Conservation (phyloP, 495 filamentous ascomycete genomes). For the Daldinia concentrica region DNA sequence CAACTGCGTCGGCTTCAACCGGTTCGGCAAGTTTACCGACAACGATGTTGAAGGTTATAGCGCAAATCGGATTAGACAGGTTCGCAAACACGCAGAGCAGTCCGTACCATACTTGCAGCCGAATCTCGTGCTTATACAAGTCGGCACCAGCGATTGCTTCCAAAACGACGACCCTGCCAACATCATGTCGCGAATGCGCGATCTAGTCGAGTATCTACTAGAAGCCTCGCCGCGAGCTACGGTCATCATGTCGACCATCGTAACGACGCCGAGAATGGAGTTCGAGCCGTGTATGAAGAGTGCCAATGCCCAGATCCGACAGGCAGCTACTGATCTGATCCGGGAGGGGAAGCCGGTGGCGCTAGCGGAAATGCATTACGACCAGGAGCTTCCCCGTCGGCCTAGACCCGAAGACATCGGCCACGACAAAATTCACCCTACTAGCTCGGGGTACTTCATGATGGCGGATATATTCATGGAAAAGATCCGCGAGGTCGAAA, state of each 20-base stretch:
- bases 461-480: slow-evolving; percentile 57
- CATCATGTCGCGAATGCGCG: slow-evolving; percentile 41
- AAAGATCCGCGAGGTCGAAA: slow-evolving; percentile 48
- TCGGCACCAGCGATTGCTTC: slow-evolving; percentile 47
- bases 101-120: slow-evolving; percentile 41
- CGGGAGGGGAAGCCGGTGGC: slow-evolving; percentile 45
- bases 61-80: slow-evolving; percentile 39
- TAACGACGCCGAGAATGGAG: slow-evolving; percentile 38
- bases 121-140: slow-evolving; percentile 45
- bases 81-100: slow-evolving; percentile 34
- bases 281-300: slow-evolving; percentile 47
- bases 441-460: slow-evolving; percentile 56
- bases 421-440: slow-evolving; percentile 50
- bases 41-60: slow-evolving; percentile 46
- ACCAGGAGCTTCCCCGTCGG: slow-evolving; percentile 42
- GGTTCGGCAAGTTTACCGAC: slow-evolving; percentile 44
- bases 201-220: slow-evolving; percentile 39
- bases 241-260: slow-evolving; percentile 38
- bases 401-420: slow-evolving; percentile 43
- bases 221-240: slow-evolving; percentile 39
- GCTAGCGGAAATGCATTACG: slow-evolving; percentile 42
- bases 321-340: slow-evolving; percentile 49
- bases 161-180: slow-evolving; percentile 42
- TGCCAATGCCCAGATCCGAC: slow-evolving; percentile 45
- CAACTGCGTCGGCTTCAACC: slow-evolving; percentile 47